These are phyloP conservation scores for Peniophora sp. DNA, from an alignment of 1,284 basidiomycete genomes.

Conservation along the genomic window DNA sequence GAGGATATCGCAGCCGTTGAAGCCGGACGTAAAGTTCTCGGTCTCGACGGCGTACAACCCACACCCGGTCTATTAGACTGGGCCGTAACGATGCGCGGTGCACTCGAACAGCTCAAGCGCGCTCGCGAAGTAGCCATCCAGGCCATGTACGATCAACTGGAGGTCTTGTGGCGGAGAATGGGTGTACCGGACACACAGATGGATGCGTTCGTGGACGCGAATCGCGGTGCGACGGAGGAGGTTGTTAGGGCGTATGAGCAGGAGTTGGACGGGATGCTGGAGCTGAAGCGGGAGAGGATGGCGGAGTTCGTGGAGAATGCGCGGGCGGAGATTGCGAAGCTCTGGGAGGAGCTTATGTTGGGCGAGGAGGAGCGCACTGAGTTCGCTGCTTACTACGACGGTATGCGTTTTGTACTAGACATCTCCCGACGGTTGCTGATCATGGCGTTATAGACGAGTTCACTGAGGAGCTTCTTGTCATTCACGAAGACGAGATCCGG, in stretches of 20 bases:
- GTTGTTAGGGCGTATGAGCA: constrained; percentile 77
- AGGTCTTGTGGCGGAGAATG: constrained; percentile 72
- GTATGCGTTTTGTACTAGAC: constrained; percentile 27
- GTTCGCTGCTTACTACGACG: constrained; percentile 75
- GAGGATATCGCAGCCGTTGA: constrained; percentile 29
- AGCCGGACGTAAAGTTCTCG: constrained; percentile 33
- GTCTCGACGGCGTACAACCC: constrained; percentile 55
- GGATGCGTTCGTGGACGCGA: constrained; percentile 74
- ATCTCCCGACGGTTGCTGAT: not conserved
- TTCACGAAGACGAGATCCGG: constrained; percentile 85
- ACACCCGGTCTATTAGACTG: constrained; percentile 56
- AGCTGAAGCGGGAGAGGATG: constrained; percentile 85
- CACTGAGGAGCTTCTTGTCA: constrained; percentile 80
- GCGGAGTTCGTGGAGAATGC: constrained; percentile 80
- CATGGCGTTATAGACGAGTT: constrained; percentile 57
- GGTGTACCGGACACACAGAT: constrained; percentile 67
- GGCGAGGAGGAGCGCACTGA: constrained; percentile 78
- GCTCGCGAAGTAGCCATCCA: constrained; percentile 73
- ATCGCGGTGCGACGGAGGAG: constrained; percentile 71
- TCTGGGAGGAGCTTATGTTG: constrained; percentile 87
- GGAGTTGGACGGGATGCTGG: constrained; percentile 86
- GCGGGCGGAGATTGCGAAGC: constrained; percentile 68
- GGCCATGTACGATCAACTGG: constrained; percentile 79
- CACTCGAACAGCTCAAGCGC: constrained; percentile 64
- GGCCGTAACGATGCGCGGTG: constrained; percentile 46